phyloP scores from a whole-genome alignment of 352 stramenopile species.

The Phytophthora rubi region DNA sequence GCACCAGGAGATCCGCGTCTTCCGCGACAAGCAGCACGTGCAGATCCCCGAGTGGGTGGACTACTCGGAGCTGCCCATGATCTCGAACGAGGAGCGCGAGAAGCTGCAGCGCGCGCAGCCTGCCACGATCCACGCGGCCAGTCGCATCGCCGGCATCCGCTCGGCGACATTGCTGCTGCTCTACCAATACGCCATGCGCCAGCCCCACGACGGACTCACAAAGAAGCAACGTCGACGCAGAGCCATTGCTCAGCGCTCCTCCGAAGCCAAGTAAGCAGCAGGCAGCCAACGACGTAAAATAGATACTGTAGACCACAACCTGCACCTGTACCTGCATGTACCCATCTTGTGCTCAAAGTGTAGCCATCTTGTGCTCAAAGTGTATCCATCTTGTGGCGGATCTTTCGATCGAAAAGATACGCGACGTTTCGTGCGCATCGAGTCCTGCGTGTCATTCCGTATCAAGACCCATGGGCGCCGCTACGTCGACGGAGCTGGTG shows the following conservation, averaged over 20 bases:
- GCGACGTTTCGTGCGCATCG: conserved; percentile 23
- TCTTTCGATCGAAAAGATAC: conserved; percentile 33
- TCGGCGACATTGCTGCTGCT: conserved; percentile 79
- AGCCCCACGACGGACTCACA: conserved; percentile 30
- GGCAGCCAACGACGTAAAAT: conserved; percentile 15
- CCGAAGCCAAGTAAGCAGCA: conserved; percentile 14
- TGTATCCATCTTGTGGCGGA: conserved; percentile 21
- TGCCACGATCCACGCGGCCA: conserved; percentile 95
- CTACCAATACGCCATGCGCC: conserved; percentile 75
- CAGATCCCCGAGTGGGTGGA: conserved; percentile 93
- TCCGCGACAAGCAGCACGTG: conserved; percentile 93
- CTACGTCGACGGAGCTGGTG: conserved; percentile 37
- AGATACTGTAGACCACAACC: not conserved
- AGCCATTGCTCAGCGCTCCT: conserved; percentile 21
- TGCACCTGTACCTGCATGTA: conserved; percentile 15
- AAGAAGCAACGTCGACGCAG: conserved; percentile 40
- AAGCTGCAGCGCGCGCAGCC: conserved; percentile 90
- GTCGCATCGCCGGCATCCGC: conserved; percentile 92
- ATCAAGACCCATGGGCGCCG: conserved; percentile 25
- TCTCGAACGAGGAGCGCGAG: conserved; percentile 96
- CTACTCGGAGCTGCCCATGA: conserved; percentile 93
- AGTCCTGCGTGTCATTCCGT: conserved; percentile 11
- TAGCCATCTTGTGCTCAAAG: conserved; percentile 9
- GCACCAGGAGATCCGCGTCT: conserved; percentile 96
- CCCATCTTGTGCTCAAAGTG: conserved; percentile 10